Percentiles rank a stretch among this genome's conserved stretches.
Evolutionary conservation across 1,284 basidiomycete genomes (phyloP).

Genomic region (Austroboletus niveus): DNA sequence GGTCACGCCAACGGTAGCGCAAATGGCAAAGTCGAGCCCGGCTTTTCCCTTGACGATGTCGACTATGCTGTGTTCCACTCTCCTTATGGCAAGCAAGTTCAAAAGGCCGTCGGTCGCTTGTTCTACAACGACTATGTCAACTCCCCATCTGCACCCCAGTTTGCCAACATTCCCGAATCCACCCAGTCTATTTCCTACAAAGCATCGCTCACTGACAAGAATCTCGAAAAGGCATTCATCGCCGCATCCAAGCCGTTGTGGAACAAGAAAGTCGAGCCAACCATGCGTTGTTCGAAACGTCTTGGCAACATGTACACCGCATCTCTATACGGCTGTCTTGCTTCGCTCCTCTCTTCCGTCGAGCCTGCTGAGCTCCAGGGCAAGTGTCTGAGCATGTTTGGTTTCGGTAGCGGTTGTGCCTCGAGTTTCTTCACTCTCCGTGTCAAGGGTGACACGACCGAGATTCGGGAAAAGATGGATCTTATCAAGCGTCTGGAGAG

Average conservation of each 20-base stretch:
- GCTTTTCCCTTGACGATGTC: slow-evolving; percentile 75
- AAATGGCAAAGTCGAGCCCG: slow-evolving; percentile 30
- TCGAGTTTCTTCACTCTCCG: slow-evolving; percentile 87
- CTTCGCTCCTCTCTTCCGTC: slow-evolving; percentile 74
- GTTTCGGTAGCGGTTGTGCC: slow-evolving; percentile 92
- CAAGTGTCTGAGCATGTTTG: slow-evolving; percentile 90
- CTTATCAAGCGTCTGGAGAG: slow-evolving; percentile 73
- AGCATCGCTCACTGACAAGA: slow-evolving; percentile 88
- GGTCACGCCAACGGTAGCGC: slow-evolving; percentile 27
- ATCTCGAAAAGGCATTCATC: slow-evolving; percentile 93
- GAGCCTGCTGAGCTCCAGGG: slow-evolving; percentile 65
- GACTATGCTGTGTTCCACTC: slow-evolving; percentile 93
- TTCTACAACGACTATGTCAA: slow-evolving; percentile 91
- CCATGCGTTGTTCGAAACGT: slow-evolving; percentile 80
- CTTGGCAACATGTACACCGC: slow-evolving; percentile 99
- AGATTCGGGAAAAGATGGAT: slow-evolving; percentile 79
- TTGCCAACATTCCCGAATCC: slow-evolving; percentile 71
- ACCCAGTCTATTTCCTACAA: slow-evolving; percentile 67
- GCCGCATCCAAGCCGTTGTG: slow-evolving; percentile 70
- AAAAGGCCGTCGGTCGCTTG: slow-evolving; percentile 95
- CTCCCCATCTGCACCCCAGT: slow-evolving; percentile 72
- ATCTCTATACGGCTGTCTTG: slow-evolving; percentile 93
- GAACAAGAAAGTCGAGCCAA: slow-evolving; percentile 69
- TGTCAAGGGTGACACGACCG: slow-evolving; percentile 81
- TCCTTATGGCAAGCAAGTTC: slow-evolving; percentile 98